These are phyloP conservation scores for Chalciporus sphaerocephalus DNA, from an alignment of 768 basidiomycete genomes.

Conservation along the genomic window DNA sequence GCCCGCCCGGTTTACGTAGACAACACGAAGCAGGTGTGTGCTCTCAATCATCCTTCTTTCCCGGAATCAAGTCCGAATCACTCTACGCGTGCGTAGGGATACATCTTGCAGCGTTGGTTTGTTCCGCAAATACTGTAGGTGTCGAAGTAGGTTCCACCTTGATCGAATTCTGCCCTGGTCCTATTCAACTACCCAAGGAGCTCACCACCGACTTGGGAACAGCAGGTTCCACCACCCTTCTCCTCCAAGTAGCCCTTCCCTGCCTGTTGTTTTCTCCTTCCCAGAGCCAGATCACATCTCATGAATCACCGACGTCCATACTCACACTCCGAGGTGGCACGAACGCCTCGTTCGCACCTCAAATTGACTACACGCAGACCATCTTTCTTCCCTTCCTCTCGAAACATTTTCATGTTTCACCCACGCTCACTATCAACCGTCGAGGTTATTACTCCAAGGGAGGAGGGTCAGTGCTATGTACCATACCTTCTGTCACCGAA, in stretches of 20 bases:
- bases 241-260: constrained; percentile 69
- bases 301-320: constrained; percentile 32
- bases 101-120: constrained; percentile 59
- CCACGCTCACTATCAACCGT: constrained; percentile 44
- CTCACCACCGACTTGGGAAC: constrained; percentile 49
- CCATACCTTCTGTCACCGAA: constrained; percentile 29
- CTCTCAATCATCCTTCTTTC: neutral
- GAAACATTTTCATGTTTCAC: constrained; percentile 45
- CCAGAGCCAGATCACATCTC: neutral
- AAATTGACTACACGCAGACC: constrained; percentile 66
- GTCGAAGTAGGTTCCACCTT: constrained; percentile 48
- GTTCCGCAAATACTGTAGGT: constrained; percentile 50
- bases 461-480: constrained; percentile 56
- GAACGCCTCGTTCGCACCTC: constrained; percentile 67
- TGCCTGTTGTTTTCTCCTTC: constrained; percentile 54
- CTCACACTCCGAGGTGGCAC: constrained; percentile 66
- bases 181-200: constrained; percentile 36
- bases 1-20: constrained; percentile 60
- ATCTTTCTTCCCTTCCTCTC: constrained; percentile 67
- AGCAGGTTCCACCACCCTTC: constrained; percentile 66
- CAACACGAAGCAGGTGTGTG: constrained; percentile 65
- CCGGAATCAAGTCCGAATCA: neutral
- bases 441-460: constrained; percentile 75
- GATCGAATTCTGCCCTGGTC: constrained; percentile 55
- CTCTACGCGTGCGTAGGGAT: constrained; percentile 41